These are phyloP conservation scores for Obelidium mucronatum DNA, from an alignment of 192 early-diverging fungal genomes.

Conservation along the genomic window DNA sequence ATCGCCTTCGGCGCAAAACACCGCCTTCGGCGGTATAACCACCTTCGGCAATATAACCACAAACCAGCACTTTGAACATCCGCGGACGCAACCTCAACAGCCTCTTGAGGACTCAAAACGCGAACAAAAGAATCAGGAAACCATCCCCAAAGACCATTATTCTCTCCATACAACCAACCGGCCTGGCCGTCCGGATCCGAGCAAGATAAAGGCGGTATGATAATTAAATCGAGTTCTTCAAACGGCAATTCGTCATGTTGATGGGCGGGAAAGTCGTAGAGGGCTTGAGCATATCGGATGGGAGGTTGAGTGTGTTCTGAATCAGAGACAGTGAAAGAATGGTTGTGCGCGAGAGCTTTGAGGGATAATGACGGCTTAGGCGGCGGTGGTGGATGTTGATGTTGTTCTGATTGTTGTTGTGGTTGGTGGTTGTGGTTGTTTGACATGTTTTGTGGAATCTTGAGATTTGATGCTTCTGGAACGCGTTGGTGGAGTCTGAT, in stretches of 20 bases:
- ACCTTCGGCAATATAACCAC: too few species aligned
- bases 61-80: slow-evolving; percentile 16
- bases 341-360: not conserved
- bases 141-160: slow-evolving; percentile 50
- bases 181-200: not conserved
- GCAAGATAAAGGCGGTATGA: slow-evolving; percentile 18
- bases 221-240: slow-evolving; percentile 51
- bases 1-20: too few species aligned
- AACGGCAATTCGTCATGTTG: slow-evolving; percentile 45
- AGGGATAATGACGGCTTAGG: not conserved
- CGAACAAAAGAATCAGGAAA: slow-evolving; percentile 48
- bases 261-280: slow-evolving; percentile 47
- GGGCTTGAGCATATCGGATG: slow-evolving; percentile 46
- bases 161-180: slow-evolving; percentile 52
- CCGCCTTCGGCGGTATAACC: too few species aligned
- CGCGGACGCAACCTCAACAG: slow-evolving; percentile 8
- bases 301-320: not conserved
- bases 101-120: slow-evolving; percentile 43
- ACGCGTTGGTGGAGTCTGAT: not conserved
- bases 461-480: not conserved
- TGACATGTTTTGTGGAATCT: too few species aligned
- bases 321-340: not conserved
- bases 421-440: too few species aligned
- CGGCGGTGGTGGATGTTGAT: not conserved
- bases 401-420: too few species aligned